A percentile compares a stretch with the other conserved stretches of the same genome.
These are phyloP conservation scores for Fennellomyces sp. DNA, from an alignment of 371 early-diverging fungal genomes.

Conservation along the genomic window DNA sequence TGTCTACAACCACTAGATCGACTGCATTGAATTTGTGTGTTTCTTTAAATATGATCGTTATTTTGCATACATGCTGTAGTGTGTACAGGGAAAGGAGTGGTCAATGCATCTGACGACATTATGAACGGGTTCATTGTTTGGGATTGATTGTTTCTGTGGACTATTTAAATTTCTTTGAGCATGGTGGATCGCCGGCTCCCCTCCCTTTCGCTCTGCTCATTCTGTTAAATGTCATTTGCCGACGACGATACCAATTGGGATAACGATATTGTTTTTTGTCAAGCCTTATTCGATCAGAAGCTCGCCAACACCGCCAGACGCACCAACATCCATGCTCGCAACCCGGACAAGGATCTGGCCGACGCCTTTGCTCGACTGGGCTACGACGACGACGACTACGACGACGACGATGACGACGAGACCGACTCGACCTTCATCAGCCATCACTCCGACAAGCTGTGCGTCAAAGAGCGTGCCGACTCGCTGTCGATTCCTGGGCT, in stretches of 20 bases:
- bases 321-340: slow-evolving; percentile 4
- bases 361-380: slow-evolving; percentile 26
- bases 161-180: not conserved
- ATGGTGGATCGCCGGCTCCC: not conserved
- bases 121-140: not conserved
- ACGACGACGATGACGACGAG: slow-evolving; percentile 26
- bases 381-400: not conserved
- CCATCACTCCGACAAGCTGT: slow-evolving; percentile 17
- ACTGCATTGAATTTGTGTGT: slow-evolving; percentile 6
- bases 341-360: slow-evolving; percentile 29
- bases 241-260: slow-evolving; percentile 26
- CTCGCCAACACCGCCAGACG: not conserved
- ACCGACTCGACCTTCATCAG: slow-evolving; percentile 28
- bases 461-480: slow-evolving; percentile 3
- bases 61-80: not conserved
- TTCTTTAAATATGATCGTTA: slow-evolving; percentile 1
- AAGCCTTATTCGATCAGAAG: not conserved
- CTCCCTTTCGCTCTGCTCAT: slow-evolving; percentile 7
- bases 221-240: slow-evolving; percentile 4
- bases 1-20: not conserved
- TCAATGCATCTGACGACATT: not conserved
- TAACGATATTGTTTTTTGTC: slow-evolving; percentile 9
- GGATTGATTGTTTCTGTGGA: not conserved
- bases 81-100: not conserved
- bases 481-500: slow-evolving; percentile 15